phyloP scores from a whole-genome alignment of 345 rosid genomes.

The Theobroma cacao region DNA sequence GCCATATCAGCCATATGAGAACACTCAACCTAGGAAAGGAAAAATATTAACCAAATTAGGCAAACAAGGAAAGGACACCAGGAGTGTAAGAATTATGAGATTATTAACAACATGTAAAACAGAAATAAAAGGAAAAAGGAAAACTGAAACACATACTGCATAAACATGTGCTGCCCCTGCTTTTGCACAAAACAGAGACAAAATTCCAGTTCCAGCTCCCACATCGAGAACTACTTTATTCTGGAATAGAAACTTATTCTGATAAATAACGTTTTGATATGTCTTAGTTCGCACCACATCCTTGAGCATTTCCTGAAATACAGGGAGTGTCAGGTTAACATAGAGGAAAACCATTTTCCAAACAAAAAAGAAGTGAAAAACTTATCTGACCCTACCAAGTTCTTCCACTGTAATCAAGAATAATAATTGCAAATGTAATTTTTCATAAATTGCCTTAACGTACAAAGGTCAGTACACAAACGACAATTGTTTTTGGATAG shows the following conservation, averaged over 20 bases:
- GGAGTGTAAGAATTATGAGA: neutral
- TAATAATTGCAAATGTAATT: neutral
- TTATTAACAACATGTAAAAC: neutral
- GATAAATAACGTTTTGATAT: constrained; percentile 90
- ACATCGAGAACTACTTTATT: constrained; percentile 94
- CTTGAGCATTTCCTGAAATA: constrained; percentile 93
- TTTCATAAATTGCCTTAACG: neutral
- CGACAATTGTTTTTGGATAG: neutral
- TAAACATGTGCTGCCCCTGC: constrained; percentile 94
- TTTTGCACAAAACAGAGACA: constrained; percentile 95
- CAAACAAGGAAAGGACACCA: neutral
- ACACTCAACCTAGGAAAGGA: constrained; percentile 67
- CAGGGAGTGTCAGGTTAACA: constrained; percentile 3
- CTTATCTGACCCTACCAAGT: neutral
- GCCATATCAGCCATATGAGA: constrained; percentile 97
- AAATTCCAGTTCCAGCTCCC: constrained; percentile 98
- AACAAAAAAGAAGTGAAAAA: neutral
- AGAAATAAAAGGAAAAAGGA: neutral
- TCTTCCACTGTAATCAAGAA: neutral
- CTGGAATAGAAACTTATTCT: constrained; percentile 86
- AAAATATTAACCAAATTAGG: constrained; percentile 9
- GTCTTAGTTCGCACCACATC: constrained; percentile 95
- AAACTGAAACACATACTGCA: constrained; percentile 49
- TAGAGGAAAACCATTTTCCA: neutral
- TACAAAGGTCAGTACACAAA: neutral